phyloP scores from a whole-genome alignment of 2,329 filamentous ascomycete species.

The Aureobasidium sp. region DNA sequence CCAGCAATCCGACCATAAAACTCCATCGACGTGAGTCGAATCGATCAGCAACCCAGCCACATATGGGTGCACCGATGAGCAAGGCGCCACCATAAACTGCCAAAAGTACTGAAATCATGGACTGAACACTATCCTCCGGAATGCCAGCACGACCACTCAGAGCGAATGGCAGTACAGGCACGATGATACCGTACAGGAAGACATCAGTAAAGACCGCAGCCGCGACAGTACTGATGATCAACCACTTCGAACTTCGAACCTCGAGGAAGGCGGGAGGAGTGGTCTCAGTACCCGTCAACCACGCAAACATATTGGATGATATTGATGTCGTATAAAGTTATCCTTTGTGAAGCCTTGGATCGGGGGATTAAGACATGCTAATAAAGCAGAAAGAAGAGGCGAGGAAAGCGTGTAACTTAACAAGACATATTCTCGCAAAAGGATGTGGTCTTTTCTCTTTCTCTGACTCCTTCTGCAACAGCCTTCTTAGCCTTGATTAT shows the following conservation, averaged over 20 bases:
- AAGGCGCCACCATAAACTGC: conserved; percentile 63
- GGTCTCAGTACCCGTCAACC: conserved; percentile 22
- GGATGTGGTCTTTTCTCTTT: neutral
- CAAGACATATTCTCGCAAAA: neutral
- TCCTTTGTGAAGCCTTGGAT: neutral
- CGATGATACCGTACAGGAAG: conserved; percentile 56
- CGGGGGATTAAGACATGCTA: conserved; percentile 2
- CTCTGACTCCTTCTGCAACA: too few species aligned
- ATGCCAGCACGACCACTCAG: conserved; percentile 49
- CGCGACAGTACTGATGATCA: conserved; percentile 29
- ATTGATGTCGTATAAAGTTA: neutral
- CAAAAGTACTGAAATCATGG: conserved; percentile 64
- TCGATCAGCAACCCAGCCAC: conserved; percentile 54
- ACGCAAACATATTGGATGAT: conserved; percentile 22
- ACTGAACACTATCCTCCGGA: conserved; percentile 45
- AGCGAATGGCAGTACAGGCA: conserved; percentile 67
- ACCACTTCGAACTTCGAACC: conserved; percentile 25
- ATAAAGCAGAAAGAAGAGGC: neutral
- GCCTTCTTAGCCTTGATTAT: conserved; percentile 3
- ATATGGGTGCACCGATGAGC: conserved; percentile 47
- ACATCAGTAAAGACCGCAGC: conserved; percentile 43
- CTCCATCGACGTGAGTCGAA: conserved; percentile 54
- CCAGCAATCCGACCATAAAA: conserved; percentile 55
- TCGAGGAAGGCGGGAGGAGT: conserved; percentile 23
- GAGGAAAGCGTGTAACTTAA: neutral